Evolutionary conservation across 176 grass and related monocot genomes (phyloP).

Genomic region (Ananas comosus): DNA sequence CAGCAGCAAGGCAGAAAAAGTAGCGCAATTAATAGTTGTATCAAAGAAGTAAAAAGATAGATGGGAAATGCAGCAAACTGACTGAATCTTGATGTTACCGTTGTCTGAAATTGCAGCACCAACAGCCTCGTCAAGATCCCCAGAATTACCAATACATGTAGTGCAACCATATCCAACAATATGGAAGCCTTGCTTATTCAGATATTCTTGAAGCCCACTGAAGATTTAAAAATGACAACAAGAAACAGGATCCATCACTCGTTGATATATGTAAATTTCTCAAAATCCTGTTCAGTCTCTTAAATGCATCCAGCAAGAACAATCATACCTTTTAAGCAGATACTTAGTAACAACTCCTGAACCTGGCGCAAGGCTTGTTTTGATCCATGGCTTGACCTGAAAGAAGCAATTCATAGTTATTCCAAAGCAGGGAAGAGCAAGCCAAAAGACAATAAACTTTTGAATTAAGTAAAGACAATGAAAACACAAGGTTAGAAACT

Average conservation of each 20-base stretch:
- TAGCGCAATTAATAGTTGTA: not conserved
- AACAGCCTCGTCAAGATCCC: slow-evolving; percentile 22
- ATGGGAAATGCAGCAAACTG: not conserved
- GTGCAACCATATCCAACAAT: slow-evolving; percentile 22
- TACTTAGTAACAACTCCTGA: slow-evolving; percentile 31
- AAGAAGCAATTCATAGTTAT: not conserved
- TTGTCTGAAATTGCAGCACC: slow-evolving; percentile 20
- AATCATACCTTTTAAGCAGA: slow-evolving; percentile 17
- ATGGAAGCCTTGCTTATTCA: slow-evolving; percentile 18
- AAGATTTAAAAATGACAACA: not conserved
- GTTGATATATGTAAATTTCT: not conserved
- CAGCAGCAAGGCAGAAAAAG: not conserved
- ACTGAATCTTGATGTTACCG: slow-evolving; percentile 9
- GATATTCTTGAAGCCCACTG: slow-evolving; percentile 15
- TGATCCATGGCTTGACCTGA: slow-evolving; percentile 27
- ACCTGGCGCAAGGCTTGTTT: slow-evolving; percentile 29
- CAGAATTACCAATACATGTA: slow-evolving; percentile 25
- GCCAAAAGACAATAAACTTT: not conserved
- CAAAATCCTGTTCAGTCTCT: not conserved
- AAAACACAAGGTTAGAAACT: not conserved
- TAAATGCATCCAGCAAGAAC: not conserved
- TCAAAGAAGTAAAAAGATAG: not conserved
- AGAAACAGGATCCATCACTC: not conserved
- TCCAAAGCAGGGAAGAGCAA: not conserved
- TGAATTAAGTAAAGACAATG: not conserved